phyloP scores from a whole-genome alignment of 257 asterid species.

The Forsythia suspensa region DNA sequence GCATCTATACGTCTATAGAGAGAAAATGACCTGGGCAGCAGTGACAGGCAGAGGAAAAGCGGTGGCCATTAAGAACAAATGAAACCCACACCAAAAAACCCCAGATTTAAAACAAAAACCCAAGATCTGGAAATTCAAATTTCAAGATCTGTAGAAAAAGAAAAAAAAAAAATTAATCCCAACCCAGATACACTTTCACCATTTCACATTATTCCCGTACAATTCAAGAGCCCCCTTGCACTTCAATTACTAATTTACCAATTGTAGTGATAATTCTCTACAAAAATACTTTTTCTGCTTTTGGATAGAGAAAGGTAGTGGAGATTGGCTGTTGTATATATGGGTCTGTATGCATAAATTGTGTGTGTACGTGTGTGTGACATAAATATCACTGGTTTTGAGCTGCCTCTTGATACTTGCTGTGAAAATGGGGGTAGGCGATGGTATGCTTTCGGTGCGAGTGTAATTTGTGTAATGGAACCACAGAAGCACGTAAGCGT shows the following conservation, averaged over 20 bases:
- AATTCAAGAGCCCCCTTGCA: conserved; percentile 15
- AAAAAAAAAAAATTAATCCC: not conserved
- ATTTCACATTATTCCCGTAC: not conserved
- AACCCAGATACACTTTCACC: conserved; percentile 22
- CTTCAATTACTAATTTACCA: conserved; percentile 6
- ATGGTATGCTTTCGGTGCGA: not conserved
- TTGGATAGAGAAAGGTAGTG: conserved; percentile 2
- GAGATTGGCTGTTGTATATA: conserved; percentile 21
- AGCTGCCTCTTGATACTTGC: conserved; percentile 28
- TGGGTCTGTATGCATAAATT: not conserved
- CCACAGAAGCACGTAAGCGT: not conserved
- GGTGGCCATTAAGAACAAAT: conserved; percentile 34
- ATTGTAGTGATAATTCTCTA: conserved; percentile 26
- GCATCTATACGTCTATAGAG: not conserved
- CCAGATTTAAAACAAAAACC: conserved; percentile 15
- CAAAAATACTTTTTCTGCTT: conserved; percentile 7
- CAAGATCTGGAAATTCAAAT: conserved; percentile 38
- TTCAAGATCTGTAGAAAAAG: conserved; percentile 27
- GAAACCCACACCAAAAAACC: not conserved
- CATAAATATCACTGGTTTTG: conserved; percentile 35
- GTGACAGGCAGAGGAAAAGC: conserved; percentile 49
- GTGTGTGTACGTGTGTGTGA: not conserved
- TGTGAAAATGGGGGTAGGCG: not conserved
- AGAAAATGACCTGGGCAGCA: conserved; percentile 46
- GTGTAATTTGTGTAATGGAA: not conserved